Conservation (phyloP, 805 yeast genomes). For the Wickerhamiella qilinensis region DNA sequence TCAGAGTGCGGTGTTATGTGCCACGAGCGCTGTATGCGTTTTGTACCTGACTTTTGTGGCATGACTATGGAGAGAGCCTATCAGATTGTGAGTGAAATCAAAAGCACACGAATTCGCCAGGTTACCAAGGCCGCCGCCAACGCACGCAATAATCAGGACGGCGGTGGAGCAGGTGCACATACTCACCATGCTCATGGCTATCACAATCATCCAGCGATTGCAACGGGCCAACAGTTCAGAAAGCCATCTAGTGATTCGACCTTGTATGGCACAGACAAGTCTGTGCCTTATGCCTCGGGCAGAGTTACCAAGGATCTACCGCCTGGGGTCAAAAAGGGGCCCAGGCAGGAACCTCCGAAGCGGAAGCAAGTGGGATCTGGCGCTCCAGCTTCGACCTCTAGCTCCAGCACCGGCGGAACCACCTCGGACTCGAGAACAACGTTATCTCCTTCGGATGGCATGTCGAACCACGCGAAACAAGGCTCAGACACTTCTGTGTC, state of each 20-base stretch:
- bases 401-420: neutral
- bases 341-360: constrained; percentile 13
- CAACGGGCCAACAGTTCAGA: neutral
- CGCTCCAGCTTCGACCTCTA: neutral
- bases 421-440: neutral
- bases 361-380: constrained; percentile 17
- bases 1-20: constrained; percentile 83
- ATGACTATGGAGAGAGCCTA: constrained; percentile 97
- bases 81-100: constrained; percentile 69
- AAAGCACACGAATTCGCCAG: constrained; percentile 34
- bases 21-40: constrained; percentile 79
- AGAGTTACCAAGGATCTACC: neutral
- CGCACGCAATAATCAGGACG: neutral
- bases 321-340: neutral
- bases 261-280: neutral
- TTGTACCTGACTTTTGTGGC: constrained; percentile 97
- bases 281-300: neutral
- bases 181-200: neutral
- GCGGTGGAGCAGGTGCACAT: too few species aligned
- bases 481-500: neutral
- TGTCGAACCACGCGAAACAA: neutral
- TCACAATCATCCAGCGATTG: neutral
- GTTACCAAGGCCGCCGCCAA: constrained; percentile 16
- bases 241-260: neutral
- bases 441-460: constrained; percentile 3